Base-by-base conservation (phyloP, 306 rosid species). In the Cucumis cinereus region DNA sequence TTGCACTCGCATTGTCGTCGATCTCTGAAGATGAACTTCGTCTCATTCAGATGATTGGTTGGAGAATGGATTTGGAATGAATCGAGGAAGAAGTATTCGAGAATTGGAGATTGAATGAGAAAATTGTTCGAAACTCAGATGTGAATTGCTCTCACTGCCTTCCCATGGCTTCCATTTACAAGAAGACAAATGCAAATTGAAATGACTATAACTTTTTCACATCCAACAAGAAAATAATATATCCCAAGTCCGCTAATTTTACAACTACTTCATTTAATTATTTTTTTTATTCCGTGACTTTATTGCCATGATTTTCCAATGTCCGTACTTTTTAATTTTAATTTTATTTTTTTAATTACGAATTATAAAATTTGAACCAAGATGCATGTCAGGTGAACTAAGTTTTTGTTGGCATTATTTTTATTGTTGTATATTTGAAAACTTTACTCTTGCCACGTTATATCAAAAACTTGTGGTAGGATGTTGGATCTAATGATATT, bases 11-110 rank as follows among this genome's bases (percentile, higher is more conserved):
- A 78, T 63, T 85, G 79, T 83, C 92, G 55, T 87, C 91, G 84
- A 77, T 80, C 86, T 84, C 87, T 20, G 90, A 85, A 67, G 90
- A 81, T 12, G 93, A 52, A 82, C 78, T 87, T 72, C 97, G 94
- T 57, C 81, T 90, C 98, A 91, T 93, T 14, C 68, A 75, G 70
- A 40, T 13, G 78, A 75, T 6, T 4, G 73, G 82, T 79, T 47
- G 81, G 71, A 77, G 64, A 80, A 41, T 6, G 49, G 36, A 22
- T 38, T 72, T 11, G n/a, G n/a, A 26, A 10, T 5, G 63, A 56
- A 56, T 71, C 24, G 55, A 70, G 1, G 40, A 23, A 17, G 53
- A 71, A 26, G 75, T 41, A 49, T 3, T 26, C 0, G 43, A 28
- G 43, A 50, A 49, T 28, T 3, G 76, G 26, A 49, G 55, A 41